Evolutionary conservation across 2,329 filamentous ascomycete genomes (phyloP).

Genomic region (Penicillium janthinellum): DNA sequence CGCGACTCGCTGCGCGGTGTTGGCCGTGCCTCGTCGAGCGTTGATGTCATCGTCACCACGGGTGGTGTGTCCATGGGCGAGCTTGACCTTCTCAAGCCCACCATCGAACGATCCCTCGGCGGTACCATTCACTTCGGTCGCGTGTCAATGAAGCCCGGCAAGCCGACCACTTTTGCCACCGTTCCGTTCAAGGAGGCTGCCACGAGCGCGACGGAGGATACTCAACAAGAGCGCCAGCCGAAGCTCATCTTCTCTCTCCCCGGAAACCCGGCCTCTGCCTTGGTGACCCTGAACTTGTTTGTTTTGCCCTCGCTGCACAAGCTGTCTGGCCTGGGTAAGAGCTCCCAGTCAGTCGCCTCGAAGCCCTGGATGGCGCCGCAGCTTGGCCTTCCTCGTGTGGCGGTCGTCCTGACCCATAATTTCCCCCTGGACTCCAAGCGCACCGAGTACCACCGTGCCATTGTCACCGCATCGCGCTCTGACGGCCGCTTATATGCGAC

Average conservation of each 20-base stretch:
- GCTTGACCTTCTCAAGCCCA: constrained; percentile 93
- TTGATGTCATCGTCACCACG: constrained; percentile 85
- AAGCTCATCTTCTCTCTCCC: constrained; percentile 87
- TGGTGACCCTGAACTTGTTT: constrained; percentile 93
- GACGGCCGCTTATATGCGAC: constrained; percentile 72
- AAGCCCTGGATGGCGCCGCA: constrained; percentile 49
- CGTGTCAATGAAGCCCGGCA: constrained; percentile 96
- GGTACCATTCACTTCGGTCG: constrained; percentile 96
- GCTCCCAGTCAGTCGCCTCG: constrained; percentile 17
- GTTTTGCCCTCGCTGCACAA: constrained; percentile 84
- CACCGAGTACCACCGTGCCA: constrained; percentile 86
- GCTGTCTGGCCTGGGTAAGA: constrained; percentile 62
- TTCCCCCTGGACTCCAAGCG: constrained; percentile 73
- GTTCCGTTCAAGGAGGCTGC: constrained; percentile 62
- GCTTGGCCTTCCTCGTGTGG: constrained; percentile 72
- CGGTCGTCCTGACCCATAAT: constrained; percentile 71
- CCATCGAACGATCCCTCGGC: constrained; percentile 84
- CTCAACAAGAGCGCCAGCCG: constrained; percentile 57
- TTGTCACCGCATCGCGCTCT: constrained; percentile 62
- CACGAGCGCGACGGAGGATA: constrained; percentile 33
- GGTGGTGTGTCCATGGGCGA: constrained; percentile 98
- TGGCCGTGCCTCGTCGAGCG: constrained; percentile 46
- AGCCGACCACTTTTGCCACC: constrained; percentile 95
- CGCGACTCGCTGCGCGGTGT: constrained; percentile 68
- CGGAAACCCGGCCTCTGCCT: constrained; percentile 88